These are phyloP conservation scores for Tilletia walkeri DNA, from an alignment of 1,284 basidiomycete genomes.

Conservation along the genomic window DNA sequence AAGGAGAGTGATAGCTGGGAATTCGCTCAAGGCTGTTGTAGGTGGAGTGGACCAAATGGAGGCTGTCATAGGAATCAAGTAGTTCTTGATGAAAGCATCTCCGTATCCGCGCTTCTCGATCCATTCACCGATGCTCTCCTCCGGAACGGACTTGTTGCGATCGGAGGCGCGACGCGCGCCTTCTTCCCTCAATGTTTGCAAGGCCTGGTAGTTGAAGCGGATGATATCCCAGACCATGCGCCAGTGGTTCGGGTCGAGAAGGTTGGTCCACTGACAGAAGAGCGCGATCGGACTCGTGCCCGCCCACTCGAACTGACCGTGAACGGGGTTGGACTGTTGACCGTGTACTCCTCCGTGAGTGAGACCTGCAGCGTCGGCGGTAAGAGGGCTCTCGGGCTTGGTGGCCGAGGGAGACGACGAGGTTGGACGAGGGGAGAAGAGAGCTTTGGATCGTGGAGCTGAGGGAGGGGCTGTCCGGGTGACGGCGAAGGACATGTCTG, in stretches of 20 bases:
- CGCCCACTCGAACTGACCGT: constrained; percentile 41
- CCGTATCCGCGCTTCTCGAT: constrained; percentile 69
- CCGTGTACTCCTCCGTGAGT: neutral
- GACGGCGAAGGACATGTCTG: constrained; percentile 77
- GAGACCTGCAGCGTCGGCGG: neutral
- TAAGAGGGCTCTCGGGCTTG: neutral
- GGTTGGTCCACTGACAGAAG: constrained; percentile 38
- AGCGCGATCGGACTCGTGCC: constrained; percentile 30
- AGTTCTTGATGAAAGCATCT: constrained; percentile 70
- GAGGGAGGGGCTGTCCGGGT: constrained; percentile 22
- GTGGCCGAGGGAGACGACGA: neutral
- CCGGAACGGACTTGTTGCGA: constrained; percentile 21
- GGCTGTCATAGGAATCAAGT: constrained; percentile 63
- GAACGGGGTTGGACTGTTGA: neutral
- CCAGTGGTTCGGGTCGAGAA: constrained; percentile 69
- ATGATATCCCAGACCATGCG: constrained; percentile 73
- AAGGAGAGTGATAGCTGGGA: constrained; percentile 71
- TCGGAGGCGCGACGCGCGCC: constrained; percentile 41
- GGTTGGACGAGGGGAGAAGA: neutral
- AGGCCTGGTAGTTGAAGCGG: constrained; percentile 72
- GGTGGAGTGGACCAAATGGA: constrained; percentile 77
- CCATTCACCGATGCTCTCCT: constrained; percentile 68
- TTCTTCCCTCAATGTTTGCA: constrained; percentile 55
- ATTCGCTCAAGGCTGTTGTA: constrained; percentile 69
- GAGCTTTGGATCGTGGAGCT: constrained; percentile 1